Base-by-base conservation (phyloP, 148 eudicot species). In the Rhododendron kiyosumense region DNA sequence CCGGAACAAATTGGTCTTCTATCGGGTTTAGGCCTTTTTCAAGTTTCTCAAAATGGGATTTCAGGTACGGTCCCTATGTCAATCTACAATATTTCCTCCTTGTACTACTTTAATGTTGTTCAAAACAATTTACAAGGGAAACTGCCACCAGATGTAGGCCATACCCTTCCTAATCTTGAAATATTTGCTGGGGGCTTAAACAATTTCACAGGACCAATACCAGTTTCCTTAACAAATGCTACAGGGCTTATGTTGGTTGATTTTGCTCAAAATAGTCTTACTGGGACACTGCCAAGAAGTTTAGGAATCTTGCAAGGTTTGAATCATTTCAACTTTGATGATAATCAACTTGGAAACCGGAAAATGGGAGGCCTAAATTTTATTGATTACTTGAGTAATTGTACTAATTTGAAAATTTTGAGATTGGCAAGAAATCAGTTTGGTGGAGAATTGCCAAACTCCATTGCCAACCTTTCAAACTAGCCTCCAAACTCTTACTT, bases 141-240 rank as follows among this genome's bases (percentile, higher is more conserved):
- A 34, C 69, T 89, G 13, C 87, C 87, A 13, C 12, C 75, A 1
- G 59, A 85, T 18, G 32, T 89, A 10, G 87, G 84, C 10, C 2
- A 18, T 61, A 69, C 69, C 15, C 82, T 89, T 48, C 87, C 91
- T 26, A 85, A 82, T 83, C 83, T 89, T 14, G 10, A 84, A 76
- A 1, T 30, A 9, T 71, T 87, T 65, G 36, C 54, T 17, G 83
- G 85, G 9, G 85, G 20, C 4, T 54, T 48, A 14, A 89, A 89
- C 73, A 41, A 75, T 45, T 90, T 90, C 84, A 78, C 41, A 7
- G 90, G 91, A 24, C 2, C n/a, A 2, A 86, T 90, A 52, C 91
- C 88, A 5, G 69, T 48, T 24, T 90, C 91, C 24, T 73, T 90
- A 12, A 8, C 88, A 5, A 90, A 90, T 79, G 85, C 84, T 46